Base-by-base conservation (phyloP, 768 basidiomycete species). In the Lentinula boryana region DNA sequence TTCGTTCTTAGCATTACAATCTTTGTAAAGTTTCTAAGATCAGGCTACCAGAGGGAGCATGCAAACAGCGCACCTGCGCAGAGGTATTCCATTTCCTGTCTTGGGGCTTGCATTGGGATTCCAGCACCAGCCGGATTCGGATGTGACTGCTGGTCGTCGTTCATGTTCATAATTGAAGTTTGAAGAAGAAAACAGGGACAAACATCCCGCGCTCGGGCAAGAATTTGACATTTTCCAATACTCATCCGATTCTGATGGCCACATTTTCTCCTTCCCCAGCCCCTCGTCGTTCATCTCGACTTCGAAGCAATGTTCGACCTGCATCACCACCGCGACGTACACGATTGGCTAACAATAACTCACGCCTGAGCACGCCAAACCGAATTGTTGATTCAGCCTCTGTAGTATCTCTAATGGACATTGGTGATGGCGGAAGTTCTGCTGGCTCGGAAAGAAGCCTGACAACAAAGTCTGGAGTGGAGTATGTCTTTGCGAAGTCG, bases 1-100 rank as follows among this genome's bases (percentile, higher is more conserved):
- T 69, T 91, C 88, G 72, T 95, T 97, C 76, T 90, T 90, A 1
- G 88, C 89, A 62, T 93, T 91, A 71, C 95, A 98, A 70, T 97
- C 95, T 93, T 68, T 40, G 16, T 10, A 52, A 12, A 49, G 41
- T 33, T 21, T 56, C 1, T 60, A 7, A 52, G 58, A 23, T 33
- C 41, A 13, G n/a, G 8, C 7, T 44, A 7, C 13, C 9, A 44
- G 35, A 8, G 1, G 13, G 16, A 16, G 13, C 10, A n/a, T 15
- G 23, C 3, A 16, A 52, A 38, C 2, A 5, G 12, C 58, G 15
- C 66, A 84, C 84, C 84, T 63, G 84, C 84, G 60, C 84, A 85
- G 33, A 83, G 72, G 58, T 85, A 85, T 66, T 84, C 81, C 79
- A 83, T 83, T 0, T 81, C 81, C 56, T 79, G 80, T n/a, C 71